phyloP scores from a whole-genome alignment of 108 stramenopile genomes.

The Cylindrotheca closterium region DNA sequence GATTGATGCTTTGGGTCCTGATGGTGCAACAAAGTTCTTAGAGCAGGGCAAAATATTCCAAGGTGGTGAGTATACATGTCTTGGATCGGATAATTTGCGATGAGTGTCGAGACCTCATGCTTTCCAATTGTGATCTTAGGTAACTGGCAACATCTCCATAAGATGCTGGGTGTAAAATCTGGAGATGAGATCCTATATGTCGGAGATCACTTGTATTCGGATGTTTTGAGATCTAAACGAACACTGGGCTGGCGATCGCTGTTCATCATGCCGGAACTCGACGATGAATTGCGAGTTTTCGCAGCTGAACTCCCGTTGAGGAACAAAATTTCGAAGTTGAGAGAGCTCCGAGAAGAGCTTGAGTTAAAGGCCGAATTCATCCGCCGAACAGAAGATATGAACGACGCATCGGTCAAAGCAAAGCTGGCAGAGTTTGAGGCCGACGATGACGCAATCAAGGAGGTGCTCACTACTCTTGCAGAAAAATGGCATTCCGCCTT shows the following conservation, averaged over 20 bases:
- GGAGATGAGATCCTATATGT: constrained; percentile 96
- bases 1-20: constrained; percentile 73
- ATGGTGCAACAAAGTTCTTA: constrained; percentile 80
- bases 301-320: constrained; percentile 37
- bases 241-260: constrained; percentile 95
- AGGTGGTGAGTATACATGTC: constrained; percentile 93
- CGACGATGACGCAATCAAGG: constrained; percentile 70
- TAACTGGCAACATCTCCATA: too few relatives aligned
- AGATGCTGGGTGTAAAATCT: constrained; percentile 81
- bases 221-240: constrained; percentile 89
- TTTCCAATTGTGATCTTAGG: too few relatives aligned
- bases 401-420: constrained; percentile 28
- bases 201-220: constrained; percentile 95
- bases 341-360: constrained; percentile 69
- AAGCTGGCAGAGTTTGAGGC: constrained; percentile 60
- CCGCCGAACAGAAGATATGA: constrained; percentile 28
- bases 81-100: too few relatives aligned
- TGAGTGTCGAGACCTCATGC: too few relatives aligned
- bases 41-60: constrained; percentile 89
- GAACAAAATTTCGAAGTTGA: constrained; percentile 52
- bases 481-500: constrained; percentile 72
- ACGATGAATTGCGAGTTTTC: constrained; percentile 79
- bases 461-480: constrained; percentile 44
- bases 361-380: constrained; percentile 43
- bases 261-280: constrained; percentile 89